phyloP scores from a whole-genome alignment of 2,329 filamentous ascomycete genomes.

The Exserohilum rostratum region DNA sequence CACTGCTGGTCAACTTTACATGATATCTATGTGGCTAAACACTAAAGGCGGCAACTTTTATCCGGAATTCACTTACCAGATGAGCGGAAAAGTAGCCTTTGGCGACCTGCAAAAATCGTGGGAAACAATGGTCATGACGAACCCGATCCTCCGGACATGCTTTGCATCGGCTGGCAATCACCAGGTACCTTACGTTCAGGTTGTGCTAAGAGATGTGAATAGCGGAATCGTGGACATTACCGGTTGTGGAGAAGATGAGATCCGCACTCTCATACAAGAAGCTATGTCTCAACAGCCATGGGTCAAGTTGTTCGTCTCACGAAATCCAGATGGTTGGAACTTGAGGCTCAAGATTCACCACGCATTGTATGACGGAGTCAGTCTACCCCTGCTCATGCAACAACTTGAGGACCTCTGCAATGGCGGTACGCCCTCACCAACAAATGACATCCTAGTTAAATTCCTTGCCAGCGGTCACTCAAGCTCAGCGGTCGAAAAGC shows the following conservation, averaged over 20 bases:
- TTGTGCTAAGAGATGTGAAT: constrained; percentile 56
- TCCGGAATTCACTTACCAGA: constrained; percentile 69
- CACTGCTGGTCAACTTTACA: constrained; percentile 78
- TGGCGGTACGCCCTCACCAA: constrained; percentile 13
- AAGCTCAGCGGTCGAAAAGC: constrained; percentile 17
- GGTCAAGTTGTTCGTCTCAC: constrained; percentile 46
- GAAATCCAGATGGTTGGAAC: constrained; percentile 39
- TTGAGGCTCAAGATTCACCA: constrained; percentile 72
- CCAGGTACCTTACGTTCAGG: constrained; percentile 66
- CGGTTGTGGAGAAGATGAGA: constrained; percentile 17
- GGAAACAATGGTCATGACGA: constrained; percentile 60
- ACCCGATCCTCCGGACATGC: constrained; percentile 71
- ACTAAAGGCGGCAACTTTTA: constrained; percentile 72
- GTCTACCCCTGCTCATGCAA: constrained; percentile 68
- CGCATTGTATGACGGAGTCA: constrained; percentile 85
- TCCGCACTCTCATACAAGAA: background rate
- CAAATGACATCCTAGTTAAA: constrained; percentile 47
- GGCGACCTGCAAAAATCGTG: constrained; percentile 64
- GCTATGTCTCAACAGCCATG: constrained; percentile 34
- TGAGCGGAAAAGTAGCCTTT: constrained; percentile 51
- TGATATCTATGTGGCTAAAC: constrained; percentile 77
- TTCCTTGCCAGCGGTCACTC: constrained; percentile 45
- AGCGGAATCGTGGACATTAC: constrained; percentile 42
- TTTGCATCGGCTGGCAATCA: constrained; percentile 62
- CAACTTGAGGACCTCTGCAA: constrained; percentile 56